These are phyloP conservation scores for Podaxis pistillaris DNA, from an alignment of 768 basidiomycete genomes.

Conservation along the genomic window DNA sequence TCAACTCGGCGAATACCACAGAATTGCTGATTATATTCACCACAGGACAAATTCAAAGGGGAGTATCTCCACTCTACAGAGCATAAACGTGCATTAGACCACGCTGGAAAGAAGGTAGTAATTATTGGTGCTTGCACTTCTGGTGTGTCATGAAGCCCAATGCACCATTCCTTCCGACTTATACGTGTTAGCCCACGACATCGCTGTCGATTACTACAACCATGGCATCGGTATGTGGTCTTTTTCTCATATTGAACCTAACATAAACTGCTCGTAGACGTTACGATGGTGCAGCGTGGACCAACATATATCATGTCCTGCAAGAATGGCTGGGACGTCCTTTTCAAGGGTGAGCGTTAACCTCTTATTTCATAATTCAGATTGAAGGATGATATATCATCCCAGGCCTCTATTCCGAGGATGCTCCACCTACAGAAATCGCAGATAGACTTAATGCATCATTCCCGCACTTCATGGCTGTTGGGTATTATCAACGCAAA, in stretches of 20 bases:
- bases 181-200: conserved; percentile 33
- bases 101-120: conserved; percentile 61
- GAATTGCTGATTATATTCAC: neutral
- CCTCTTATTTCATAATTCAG: too few relatives aligned
- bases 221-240: conserved; percentile 29
- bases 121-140: conserved; percentile 68
- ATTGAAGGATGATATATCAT: neutral
- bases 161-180: neutral
- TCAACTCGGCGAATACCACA: neutral
- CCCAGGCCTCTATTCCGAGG: conserved; percentile 41
- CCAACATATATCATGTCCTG: conserved; percentile 53
- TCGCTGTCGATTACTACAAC: conserved; percentile 34
- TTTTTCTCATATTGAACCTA: conserved; percentile 29
- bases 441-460: conserved; percentile 51
- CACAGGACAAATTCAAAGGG: conserved; percentile 44
- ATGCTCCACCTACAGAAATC: conserved; percentile 45
- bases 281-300: conserved; percentile 48
- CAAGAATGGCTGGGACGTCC: conserved; percentile 33
- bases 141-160: conserved; percentile 19
- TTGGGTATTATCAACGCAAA: conserved; percentile 21
- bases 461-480: conserved; percentile 35
- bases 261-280: conserved; percentile 30
- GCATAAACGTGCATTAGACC: conserved; percentile 46
- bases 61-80: conserved; percentile 48
- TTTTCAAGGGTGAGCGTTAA: conserved; percentile 22